Base-by-base conservation (phyloP, 306 rosid species). In the Trifolium pratense region DNA sequence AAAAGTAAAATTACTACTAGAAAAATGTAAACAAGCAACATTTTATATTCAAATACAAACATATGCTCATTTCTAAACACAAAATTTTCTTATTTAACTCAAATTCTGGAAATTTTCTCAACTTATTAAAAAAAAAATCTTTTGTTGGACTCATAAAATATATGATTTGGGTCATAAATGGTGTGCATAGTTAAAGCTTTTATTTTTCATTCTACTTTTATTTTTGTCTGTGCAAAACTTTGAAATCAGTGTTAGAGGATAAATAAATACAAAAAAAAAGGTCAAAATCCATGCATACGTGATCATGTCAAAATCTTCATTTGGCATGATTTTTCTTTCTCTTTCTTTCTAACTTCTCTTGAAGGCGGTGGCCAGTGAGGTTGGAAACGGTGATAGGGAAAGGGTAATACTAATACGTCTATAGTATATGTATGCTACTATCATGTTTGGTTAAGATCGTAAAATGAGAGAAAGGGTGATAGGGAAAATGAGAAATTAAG, bases 141-240 rank as follows among this genome's bases (percentile, higher is more conserved):
- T 59, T 6, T 4, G 21, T 64, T 48, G 79, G 58, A 32, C 40
- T 34, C 55, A 37, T 59, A 57, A 6, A 48, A 37, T 59, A 25
- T 23, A 66, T 21, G 25, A 21, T 51, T 62, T 45, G 18, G 34
- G 64, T 48, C 82, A 79, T 73, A 57, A 67, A 65, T 65, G 25
- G 74, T 72, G 82, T 3, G 3, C 18, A 21, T 16, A 26, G 32
- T 17, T 31, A 64, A 72, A 56, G 39, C 48, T 14, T 79, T 45
- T 5, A 56, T 66, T 65, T 71, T 40, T 32, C 23, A 31, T 43
- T 20, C 29, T 53, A 7, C 55, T 26, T 53, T 62, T 53, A 25
- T 71, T 73, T 73, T 46, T 71, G 61, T 73, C 56, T 36, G 78
- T 57, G 78, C 21, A 23, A 66, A n/a, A 51, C 74, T 79, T 73